A percentile compares a stretch with the other conserved stretches of the same genome.
Evolutionary conservation across 352 stramenopile genomes (phyloP).

Genomic region (Phytophthora quininea): DNA sequence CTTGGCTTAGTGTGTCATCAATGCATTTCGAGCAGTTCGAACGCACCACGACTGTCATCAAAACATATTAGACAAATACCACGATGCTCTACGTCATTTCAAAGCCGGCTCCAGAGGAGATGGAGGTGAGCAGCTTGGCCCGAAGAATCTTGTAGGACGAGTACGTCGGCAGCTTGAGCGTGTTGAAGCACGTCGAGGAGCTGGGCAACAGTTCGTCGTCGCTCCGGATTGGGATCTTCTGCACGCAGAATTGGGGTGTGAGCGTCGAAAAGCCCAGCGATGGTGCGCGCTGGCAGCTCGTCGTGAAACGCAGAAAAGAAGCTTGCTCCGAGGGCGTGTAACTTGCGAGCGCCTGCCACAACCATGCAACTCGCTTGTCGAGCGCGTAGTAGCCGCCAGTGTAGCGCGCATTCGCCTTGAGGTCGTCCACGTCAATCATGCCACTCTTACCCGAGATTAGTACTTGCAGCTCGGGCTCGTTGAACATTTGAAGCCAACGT

Average conservation of each 20-base stretch:
- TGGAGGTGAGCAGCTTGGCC: conserved; percentile 94
- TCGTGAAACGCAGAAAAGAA: conserved; percentile 95
- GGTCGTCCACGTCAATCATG: conserved; percentile 76
- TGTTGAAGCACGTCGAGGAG: conserved; percentile 98
- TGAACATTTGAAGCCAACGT: conserved; percentile 95
- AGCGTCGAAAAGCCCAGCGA: conserved; percentile 94
- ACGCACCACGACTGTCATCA: too few species aligned
- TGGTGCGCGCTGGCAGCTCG: conserved; percentile 94
- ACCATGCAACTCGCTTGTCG: conserved; percentile 70
- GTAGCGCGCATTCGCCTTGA: conserved; percentile 90
- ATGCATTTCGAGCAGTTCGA: neutral
- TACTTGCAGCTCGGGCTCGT: conserved; percentile 95
- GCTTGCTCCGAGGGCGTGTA: conserved; percentile 88
- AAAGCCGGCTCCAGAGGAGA: conserved; percentile 95
- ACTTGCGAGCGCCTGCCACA: conserved; percentile 72
- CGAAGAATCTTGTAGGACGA: conserved; percentile 93
- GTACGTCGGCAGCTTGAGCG: conserved; percentile 97
- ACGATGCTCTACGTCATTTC: conserved; percentile 91
- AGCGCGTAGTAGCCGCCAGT: conserved; percentile 93
- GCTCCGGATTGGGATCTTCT: conserved; percentile 62
- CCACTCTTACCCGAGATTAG: conserved; percentile 89
- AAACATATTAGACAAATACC: conserved; percentile 7
- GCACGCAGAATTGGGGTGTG: conserved; percentile 95
- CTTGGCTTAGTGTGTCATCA: neutral
- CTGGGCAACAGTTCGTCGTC: conserved; percentile 91